Conservation (phyloP, 108 stramenopile species). For the Pseudonitzschia multiseries region DNA sequence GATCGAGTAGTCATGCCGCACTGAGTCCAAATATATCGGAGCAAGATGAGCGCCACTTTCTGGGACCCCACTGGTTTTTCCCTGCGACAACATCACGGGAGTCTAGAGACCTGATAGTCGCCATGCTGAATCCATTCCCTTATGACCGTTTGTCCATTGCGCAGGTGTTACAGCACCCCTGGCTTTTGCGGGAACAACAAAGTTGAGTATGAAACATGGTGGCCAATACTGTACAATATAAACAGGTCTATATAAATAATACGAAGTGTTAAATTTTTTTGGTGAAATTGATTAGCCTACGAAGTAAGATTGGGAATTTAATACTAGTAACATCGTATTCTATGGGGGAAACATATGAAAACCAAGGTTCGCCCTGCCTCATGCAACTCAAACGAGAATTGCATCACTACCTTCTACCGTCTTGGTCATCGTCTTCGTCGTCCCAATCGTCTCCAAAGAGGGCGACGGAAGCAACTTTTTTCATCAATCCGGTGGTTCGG, state of each 20-base stretch:
- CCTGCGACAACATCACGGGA: slow-evolving; percentile 57
- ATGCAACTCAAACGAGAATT: no score
- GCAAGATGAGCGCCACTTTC: slow-evolving; percentile 66
- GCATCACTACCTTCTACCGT: no score
- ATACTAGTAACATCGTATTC: no score
- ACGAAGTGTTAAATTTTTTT: no score
- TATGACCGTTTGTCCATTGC: slow-evolving; percentile 66
- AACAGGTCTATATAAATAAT: background rate
- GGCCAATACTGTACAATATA: background rate
- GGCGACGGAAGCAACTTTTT: slow-evolving; percentile 14
- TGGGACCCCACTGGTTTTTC: slow-evolving; percentile 88
- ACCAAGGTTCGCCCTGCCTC: no score
- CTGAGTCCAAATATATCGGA: slow-evolving; percentile 63
- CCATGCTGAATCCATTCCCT: slow-evolving; percentile 86
- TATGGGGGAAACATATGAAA: no score
- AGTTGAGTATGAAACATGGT: background rate
- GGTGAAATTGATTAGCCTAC: no score
- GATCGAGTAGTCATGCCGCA: slow-evolving; percentile 55
- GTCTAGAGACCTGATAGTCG: slow-evolving; percentile 80
- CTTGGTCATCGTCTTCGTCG: background rate
- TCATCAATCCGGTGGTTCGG: slow-evolving; percentile 33
- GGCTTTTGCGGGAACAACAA: slow-evolving; percentile 38
- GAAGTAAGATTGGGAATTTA: no score
- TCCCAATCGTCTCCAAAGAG: slow-evolving; percentile 4
- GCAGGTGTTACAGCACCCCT: slow-evolving; percentile 74